phyloP scores from a whole-genome alignment of 2,329 filamentous ascomycete species.

The Fusarium cyanostomum region DNA sequence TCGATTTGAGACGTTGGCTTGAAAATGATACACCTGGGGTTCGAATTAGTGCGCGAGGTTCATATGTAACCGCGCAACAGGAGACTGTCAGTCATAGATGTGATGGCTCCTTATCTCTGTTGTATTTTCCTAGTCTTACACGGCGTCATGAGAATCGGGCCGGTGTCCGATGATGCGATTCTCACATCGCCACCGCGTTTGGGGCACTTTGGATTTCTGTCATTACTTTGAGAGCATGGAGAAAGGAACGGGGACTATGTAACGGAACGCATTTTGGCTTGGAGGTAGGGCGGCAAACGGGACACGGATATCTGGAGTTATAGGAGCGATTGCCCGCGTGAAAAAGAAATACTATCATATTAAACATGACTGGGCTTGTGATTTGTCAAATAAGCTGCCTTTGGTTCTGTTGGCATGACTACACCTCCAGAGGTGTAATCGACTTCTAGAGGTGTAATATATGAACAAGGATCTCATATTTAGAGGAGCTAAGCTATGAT shows the following conservation, averaged over 20 bases:
- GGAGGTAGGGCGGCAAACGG: constrained; percentile 12
- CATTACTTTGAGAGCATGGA: constrained; percentile 25
- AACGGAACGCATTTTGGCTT: constrained; percentile 24
- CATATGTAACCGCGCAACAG: background rate
- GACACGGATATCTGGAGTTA: constrained; percentile 29
- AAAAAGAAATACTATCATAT: constrained; percentile 26
- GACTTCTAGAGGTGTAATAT: no score
- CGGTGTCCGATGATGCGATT: constrained; percentile 18
- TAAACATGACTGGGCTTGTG: background rate
- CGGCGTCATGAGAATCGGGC: constrained; percentile 26
- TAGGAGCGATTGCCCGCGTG: constrained; percentile 27
- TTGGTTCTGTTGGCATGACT: no score
- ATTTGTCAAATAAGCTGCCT: background rate
- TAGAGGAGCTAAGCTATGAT: no score
- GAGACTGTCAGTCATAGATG: background rate
- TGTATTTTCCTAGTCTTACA: constrained; percentile 9
- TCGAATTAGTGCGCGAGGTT: background rate
- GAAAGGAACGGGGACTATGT: constrained; percentile 15
- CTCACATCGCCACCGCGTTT: constrained; percentile 12
- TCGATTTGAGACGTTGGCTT: constrained; percentile 47
- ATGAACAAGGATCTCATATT: no score
- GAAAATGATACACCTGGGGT: constrained; percentile 7
- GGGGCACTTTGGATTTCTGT: constrained; percentile 18
- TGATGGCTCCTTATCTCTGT: constrained; percentile 1
- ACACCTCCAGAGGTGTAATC: no score